Conservation (phyloP, 257 asterid genomes). For the Ballota nigra region DNA sequence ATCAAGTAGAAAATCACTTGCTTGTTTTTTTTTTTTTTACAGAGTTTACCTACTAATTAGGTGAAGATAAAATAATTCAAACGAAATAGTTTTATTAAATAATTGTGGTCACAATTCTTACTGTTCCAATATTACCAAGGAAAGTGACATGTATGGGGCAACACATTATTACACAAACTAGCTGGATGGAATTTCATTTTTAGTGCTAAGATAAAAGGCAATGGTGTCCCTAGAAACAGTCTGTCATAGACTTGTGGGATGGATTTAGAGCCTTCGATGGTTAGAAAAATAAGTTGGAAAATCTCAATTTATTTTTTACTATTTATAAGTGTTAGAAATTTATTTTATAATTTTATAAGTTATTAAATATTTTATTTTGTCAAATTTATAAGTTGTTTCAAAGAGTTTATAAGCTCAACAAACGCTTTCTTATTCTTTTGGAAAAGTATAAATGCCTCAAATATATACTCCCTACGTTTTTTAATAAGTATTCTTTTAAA, state of each 20-base stretch:
- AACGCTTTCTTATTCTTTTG: too few relatives aligned
- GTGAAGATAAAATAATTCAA: constrained; percentile 11
- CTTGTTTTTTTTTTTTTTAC: neutral
- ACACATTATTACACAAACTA: neutral
- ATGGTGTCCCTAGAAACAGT: constrained; percentile 20
- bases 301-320: too few relatives aligned
- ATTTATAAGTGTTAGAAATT: too few relatives aligned
- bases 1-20: neutral
- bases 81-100: constrained; percentile 2
- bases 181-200: constrained; percentile 16
- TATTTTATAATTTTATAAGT: too few relatives aligned
- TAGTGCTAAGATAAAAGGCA: constrained; percentile 17
- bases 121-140: constrained; percentile 1
- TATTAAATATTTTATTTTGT: too few relatives aligned
- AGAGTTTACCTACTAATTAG: neutral
- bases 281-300: too few relatives aligned
- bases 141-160: constrained; percentile 3
- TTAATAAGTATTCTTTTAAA: too few relatives aligned
- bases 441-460: constrained; percentile 21
- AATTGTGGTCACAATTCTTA: neutral
- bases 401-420: too few relatives aligned
- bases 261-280: too few relatives aligned
- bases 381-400: too few relatives aligned
- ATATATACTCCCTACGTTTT: too few relatives aligned
- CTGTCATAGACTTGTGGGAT: constrained; percentile 22